These are phyloP conservation scores for Pichia sp. DNA, from an alignment of 1,139 yeast species.

Conservation along the genomic window DNA sequence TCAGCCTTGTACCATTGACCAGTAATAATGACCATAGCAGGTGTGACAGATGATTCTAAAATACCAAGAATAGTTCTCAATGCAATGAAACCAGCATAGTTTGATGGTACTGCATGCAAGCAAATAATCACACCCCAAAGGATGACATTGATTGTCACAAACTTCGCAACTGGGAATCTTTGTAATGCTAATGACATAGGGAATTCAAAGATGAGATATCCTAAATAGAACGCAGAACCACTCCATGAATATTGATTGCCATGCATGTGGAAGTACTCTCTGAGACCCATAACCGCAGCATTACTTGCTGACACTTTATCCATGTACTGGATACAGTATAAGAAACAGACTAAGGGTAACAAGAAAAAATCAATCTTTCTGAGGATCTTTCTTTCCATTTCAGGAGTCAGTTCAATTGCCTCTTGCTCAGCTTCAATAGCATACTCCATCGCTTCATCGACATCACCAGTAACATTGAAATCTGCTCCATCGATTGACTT, in stretches of 20 bases:
- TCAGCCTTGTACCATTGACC: neutral
- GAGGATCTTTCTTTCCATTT: conserved; percentile 30
- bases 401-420: conserved; percentile 14
- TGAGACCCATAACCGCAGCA: conserved; percentile 51
- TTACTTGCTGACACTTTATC: conserved; percentile 54
- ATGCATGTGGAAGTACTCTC: conserved; percentile 39
- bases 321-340: conserved; percentile 57
- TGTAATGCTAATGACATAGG: conserved; percentile 39
- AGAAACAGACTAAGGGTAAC: conserved; percentile 47
- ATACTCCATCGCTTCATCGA: conserved; percentile 27
- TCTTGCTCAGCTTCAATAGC: conserved; percentile 23
- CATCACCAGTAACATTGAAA: conserved; percentile 29
- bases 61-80: conserved; percentile 42
- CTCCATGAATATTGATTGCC: conserved; percentile 51
- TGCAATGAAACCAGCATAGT: conserved; percentile 32
- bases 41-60: conserved; percentile 43
- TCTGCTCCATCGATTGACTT: conserved; percentile 29
- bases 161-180: conserved; percentile 37
- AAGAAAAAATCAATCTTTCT: conserved; percentile 48
- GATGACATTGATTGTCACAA: conserved; percentile 32
- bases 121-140: conserved; percentile 42
- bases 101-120: conserved; percentile 36
- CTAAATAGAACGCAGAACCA: conserved; percentile 49
- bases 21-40: conserved; percentile 41
- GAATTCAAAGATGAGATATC: conserved; percentile 41